Base-by-base conservation (phyloP, 768 basidiomycete species). In the Lactarius sanguifluus region DNA sequence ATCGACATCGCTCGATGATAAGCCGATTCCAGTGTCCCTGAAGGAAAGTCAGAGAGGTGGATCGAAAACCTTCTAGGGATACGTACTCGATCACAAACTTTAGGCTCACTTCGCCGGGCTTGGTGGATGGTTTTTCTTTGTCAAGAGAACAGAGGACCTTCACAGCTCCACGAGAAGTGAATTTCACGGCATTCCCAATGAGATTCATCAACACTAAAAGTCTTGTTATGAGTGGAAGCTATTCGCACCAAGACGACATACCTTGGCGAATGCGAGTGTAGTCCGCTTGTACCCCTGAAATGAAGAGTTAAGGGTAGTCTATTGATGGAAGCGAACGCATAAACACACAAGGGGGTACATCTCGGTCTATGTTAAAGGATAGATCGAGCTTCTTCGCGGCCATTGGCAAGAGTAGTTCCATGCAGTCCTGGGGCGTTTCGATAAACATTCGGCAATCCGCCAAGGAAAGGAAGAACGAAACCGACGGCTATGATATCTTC, bases 161-260 rank as follows among this genome's bases (percentile, higher is more conserved):
- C 28, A 91, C 88, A 52, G 81, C 86, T 9, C 90, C 89, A 23
- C 73, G 77, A 1, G 81, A 79, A 1, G 89, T 90, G 73, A 90
- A 91, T 71, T 90, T 91, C 62, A 90, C 85, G 4, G 88, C 88
- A 71, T 91, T 91, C 9, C 88, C 89, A 57, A 90, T 86, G 58
- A 90, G 75, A 73, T 91, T 91, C 88, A 90, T 90, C 25, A 90
- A 75, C 12, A 90, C 88, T 88, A 69, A 18, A 40, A 55, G 57
- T 41, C 16, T 41, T 45, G 65, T 30, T 62, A 63, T 43, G 23
- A 32, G 57, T 10, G 13, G 41, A 12, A 30, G 3, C 28, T 9
- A 36, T 50, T 34, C 8, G 52, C 13, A 52, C 20, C 2, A 40
- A 20, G 25, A 30, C 13, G 20, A 68, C 69, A 40, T 70, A 85